Percentiles rank a stretch among this genome's conserved stretches.
Conservation (phyloP, 106 monocot genomes). For the Phalaenopsis equestris region DNA sequence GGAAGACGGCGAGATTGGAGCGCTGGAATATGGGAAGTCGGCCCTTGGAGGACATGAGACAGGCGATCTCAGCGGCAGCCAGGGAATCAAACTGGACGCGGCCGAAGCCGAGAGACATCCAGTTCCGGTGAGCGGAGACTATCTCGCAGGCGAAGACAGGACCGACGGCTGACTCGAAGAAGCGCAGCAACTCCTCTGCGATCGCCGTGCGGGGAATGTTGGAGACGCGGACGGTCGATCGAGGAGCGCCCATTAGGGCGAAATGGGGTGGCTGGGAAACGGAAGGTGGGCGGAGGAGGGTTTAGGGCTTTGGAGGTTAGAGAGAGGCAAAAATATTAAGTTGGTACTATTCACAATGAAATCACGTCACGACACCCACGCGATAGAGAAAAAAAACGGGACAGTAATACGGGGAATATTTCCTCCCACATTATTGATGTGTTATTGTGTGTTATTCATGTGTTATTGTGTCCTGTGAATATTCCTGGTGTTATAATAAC, state of each 20-base stretch:
- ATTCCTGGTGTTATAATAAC: too few relatives aligned
- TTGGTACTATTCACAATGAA: too few relatives aligned
- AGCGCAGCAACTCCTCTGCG: constrained; percentile 55
- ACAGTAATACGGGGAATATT: too few relatives aligned
- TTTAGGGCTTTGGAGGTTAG: neutral
- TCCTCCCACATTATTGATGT: too few relatives aligned
- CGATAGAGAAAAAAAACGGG: too few relatives aligned
- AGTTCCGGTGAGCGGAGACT: constrained; percentile 35
- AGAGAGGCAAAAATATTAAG: too few relatives aligned
- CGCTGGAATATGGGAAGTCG: constrained; percentile 41
- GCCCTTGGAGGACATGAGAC: constrained; percentile 11
- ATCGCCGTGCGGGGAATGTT: constrained; percentile 54
- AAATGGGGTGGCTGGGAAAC: neutral
- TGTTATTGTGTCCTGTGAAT: too few relatives aligned
- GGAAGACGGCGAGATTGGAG: constrained; percentile 26
- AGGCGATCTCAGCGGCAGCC: constrained; percentile 33
- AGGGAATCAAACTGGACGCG: constrained; percentile 69
- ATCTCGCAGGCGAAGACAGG: constrained; percentile 74
- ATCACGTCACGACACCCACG: too few relatives aligned
- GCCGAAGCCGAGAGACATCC: constrained; percentile 58
- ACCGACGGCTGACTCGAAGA: constrained; percentile 55
- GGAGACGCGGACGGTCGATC: constrained; percentile 39
- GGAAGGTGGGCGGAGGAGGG: neutral
- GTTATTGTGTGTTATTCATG: too few relatives aligned
- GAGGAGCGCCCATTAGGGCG: neutral